phyloP scores from a whole-genome alignment of 768 basidiomycete genomes.

The Mycena belliarum region DNA sequence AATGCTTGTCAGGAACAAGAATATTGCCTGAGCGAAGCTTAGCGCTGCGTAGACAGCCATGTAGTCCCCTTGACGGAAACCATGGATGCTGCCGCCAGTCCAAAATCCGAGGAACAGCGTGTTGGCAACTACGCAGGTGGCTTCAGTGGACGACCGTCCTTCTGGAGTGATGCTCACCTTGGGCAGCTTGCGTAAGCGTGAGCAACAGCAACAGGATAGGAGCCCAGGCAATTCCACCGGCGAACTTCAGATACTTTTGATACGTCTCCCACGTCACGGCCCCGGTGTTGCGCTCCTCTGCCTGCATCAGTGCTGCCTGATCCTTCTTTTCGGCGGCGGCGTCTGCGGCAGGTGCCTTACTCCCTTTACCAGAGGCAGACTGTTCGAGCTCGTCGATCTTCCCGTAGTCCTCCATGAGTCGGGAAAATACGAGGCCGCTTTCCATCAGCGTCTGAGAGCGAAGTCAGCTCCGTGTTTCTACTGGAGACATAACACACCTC shows the following conservation, averaged over 20 bases:
- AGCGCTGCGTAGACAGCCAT: slow-evolving; percentile 60
- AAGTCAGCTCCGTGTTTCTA: neutral
- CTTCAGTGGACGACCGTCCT: neutral
- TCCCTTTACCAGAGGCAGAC: slow-evolving; percentile 20
- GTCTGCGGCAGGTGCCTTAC: slow-evolving; percentile 2
- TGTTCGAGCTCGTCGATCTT: slow-evolving; percentile 38
- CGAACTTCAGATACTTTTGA: slow-evolving; percentile 44
- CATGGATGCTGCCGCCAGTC: slow-evolving; percentile 53
- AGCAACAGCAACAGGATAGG: slow-evolving; percentile 48
- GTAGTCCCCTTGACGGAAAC: slow-evolving; percentile 63
- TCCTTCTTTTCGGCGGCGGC: slow-evolving; percentile 15
- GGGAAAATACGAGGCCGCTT: slow-evolving; percentile 44
- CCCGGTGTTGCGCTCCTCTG: slow-evolving; percentile 59
- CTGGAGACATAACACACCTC: slow-evolving; percentile 31
- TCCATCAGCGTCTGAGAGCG: slow-evolving; percentile 43
- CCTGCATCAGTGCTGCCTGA: slow-evolving; percentile 46
- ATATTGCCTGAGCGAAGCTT: slow-evolving; percentile 51
- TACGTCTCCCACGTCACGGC: slow-evolving; percentile 53
- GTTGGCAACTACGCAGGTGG: slow-evolving; percentile 47
- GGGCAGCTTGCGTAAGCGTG: slow-evolving; percentile 47
- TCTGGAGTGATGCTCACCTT: slow-evolving; percentile 36
- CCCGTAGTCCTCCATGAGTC: slow-evolving; percentile 59
- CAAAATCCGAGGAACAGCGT: slow-evolving; percentile 76
- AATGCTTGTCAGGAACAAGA: slow-evolving; percentile 51
- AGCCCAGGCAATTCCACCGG: slow-evolving; percentile 49